A percentile compares a stretch with the other conserved stretches of the same genome.
Conservation (phyloP, 208 protist genomes). For the Acanthamoeba royreba region DNA sequence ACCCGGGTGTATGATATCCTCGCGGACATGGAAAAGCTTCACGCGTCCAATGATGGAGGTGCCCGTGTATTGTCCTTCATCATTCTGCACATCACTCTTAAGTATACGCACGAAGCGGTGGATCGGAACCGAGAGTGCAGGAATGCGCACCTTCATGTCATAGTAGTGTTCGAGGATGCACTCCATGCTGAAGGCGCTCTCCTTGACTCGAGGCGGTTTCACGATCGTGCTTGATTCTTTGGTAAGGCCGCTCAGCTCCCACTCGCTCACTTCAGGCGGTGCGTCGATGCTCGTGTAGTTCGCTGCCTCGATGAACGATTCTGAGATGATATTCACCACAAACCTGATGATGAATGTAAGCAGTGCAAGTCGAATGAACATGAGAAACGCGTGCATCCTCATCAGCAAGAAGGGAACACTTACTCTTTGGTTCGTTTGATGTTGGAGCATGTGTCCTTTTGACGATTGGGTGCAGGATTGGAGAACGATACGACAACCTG, state of each 20-base stretch:
- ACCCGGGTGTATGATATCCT: neutral
- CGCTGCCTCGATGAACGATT: neutral
- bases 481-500: neutral
- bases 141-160: neutral
- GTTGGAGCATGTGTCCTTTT: neutral
- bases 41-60: neutral
- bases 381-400: neutral
- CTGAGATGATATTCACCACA: neutral
- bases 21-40: neutral
- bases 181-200: slow-evolving; percentile 16
- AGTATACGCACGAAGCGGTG: too few relatives aligned
- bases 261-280: neutral
- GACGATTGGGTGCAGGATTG: neutral
- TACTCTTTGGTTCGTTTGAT: neutral
- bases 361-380: neutral
- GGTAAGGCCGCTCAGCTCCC: neutral
- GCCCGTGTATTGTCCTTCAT: neutral
- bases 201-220: neutral
- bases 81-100: neutral
- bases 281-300: neutral
- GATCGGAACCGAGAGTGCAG: too few relatives aligned
- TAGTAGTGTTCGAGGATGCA: neutral
- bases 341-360: neutral
- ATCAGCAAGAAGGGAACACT: neutral
- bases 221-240: neutral